These are phyloP conservation scores for Aureobasidium sp. DNA, from an alignment of 2,329 filamentous ascomycete species.

Conservation along the genomic window DNA sequence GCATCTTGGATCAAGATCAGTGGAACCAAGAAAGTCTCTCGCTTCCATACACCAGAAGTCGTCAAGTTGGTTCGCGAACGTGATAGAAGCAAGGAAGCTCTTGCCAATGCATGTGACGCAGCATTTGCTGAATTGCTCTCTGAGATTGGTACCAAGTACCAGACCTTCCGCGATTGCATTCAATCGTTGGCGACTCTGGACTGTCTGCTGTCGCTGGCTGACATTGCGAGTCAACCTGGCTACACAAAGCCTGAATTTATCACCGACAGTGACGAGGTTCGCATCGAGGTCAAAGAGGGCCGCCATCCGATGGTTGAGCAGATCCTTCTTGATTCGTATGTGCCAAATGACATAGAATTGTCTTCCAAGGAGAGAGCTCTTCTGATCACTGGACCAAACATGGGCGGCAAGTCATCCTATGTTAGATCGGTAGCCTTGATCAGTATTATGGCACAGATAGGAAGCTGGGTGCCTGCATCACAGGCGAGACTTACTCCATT, in stretches of 20 bases:
- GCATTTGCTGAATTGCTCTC: constrained; percentile 67
- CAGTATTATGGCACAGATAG: constrained; percentile 87
- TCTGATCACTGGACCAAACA: constrained; percentile 93
- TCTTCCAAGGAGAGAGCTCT: constrained; percentile 62
- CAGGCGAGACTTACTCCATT: constrained; percentile 68
- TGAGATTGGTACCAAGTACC: constrained; percentile 75
- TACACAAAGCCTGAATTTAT: constrained; percentile 69
- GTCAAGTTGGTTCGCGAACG: constrained; percentile 74
- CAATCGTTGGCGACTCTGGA: constrained; percentile 80
- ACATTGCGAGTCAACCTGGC: constrained; percentile 75
- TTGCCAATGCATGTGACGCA: constrained; percentile 81
- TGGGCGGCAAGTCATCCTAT: constrained; percentile 98
- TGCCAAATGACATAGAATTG: constrained; percentile 77
- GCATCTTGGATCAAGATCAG: constrained; percentile 93
- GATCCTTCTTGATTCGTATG: constrained; percentile 74
- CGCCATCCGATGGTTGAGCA: constrained; percentile 96
- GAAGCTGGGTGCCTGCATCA: constrained; percentile 82
- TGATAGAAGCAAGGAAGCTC: constrained; percentile 88
- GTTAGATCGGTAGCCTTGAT: constrained; percentile 88
- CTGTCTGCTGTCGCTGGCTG: constrained; percentile 78
- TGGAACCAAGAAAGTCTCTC: constrained; percentile 82
- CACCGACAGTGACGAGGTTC: constrained; percentile 46
- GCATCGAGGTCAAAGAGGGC: constrained; percentile 63
- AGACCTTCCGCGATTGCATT: constrained; percentile 79
- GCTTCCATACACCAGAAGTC: constrained; percentile 91